Evolutionary conservation across 177 flowering plant species (phyloP).

Genomic region (Telopea speciosissima): DNA sequence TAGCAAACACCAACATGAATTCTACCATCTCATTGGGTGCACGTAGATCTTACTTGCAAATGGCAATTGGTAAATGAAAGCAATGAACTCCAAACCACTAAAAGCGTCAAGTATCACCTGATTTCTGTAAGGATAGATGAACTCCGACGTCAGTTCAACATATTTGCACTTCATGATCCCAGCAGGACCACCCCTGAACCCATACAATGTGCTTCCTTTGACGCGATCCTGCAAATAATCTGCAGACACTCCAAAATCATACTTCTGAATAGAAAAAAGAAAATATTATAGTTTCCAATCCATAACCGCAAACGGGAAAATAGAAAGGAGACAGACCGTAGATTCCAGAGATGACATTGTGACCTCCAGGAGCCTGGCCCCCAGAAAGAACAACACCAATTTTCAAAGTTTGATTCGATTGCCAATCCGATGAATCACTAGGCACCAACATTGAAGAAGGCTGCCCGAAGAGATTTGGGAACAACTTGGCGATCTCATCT

Average conservation of each 20-base stretch:
- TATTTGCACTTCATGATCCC: constrained; percentile 97
- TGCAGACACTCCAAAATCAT: constrained; percentile 20
- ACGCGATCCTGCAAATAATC: constrained; percentile 85
- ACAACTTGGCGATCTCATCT: constrained; percentile 92
- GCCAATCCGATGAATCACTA: constrained; percentile 15
- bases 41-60: not conserved
- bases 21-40: not conserved
- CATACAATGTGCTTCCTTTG: constrained; percentile 76
- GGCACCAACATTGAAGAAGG: constrained; percentile 71
- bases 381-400: constrained; percentile 95
- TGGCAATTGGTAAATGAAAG: not conserved
- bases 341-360: constrained; percentile 90
- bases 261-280: not conserved
- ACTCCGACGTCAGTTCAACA: constrained; percentile 65
- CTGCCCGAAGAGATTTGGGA: constrained; percentile 78
- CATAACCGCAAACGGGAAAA: constrained; percentile 21
- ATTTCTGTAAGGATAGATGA: constrained; percentile 85
- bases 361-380: constrained; percentile 99
- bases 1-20: not conserved
- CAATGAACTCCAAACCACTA: not conserved
- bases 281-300: not conserved
- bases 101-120: constrained; percentile 43
- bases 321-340: constrained; percentile 43
- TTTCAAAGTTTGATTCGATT: constrained; percentile 51
- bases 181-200: constrained; percentile 96